A percentile compares a stretch with the other conserved stretches of the same genome.
Evolutionary conservation across 2,329 filamentous ascomycete genomes (phyloP).

Genomic region (Colletotrichum phormii): DNA sequence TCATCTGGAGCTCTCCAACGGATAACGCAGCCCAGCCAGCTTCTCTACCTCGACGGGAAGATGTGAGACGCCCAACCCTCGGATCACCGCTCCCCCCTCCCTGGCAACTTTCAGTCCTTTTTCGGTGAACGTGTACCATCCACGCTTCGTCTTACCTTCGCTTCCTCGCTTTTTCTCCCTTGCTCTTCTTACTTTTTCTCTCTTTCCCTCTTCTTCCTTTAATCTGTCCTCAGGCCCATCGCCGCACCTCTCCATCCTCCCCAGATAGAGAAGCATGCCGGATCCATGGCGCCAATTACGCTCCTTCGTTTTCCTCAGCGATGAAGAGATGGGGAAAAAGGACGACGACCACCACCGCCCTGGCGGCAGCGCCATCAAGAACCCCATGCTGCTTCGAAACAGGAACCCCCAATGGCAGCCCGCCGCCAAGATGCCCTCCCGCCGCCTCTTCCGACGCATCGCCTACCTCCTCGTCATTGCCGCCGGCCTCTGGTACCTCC

Average conservation of each 20-base stretch:
- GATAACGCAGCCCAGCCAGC: slow-evolving; percentile 1
- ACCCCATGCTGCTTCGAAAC: slow-evolving; percentile 40
- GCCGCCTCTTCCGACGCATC: slow-evolving; percentile 67
- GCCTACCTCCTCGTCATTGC: slow-evolving; percentile 60
- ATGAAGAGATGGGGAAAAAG: slow-evolving; percentile 70
- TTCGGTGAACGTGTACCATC: slow-evolving; percentile 6
- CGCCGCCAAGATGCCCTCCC: slow-evolving; percentile 55
- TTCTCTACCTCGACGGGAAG: slow-evolving; percentile 22
- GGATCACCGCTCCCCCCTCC: slow-evolving; percentile 16
- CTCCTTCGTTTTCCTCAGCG: slow-evolving; percentile 58
- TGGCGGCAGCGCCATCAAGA: slow-evolving; percentile 13
- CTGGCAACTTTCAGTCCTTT: slow-evolving; percentile 27
- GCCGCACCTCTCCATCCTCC: neutral
- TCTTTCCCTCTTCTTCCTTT: slow-evolving; percentile 5
- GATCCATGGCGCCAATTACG: slow-evolving; percentile 45
- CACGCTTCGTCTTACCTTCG: neutral
- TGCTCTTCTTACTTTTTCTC: slow-evolving; percentile 6
- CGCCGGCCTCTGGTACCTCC: slow-evolving; percentile 70
- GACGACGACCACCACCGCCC: slow-evolving; percentile 64
- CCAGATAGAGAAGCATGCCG: slow-evolving; percentile 48
- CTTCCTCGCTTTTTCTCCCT: neutral
- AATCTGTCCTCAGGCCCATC: slow-evolving; percentile 8
- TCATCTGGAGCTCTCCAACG: slow-evolving; percentile 3
- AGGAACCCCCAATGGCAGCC: slow-evolving; percentile 53
- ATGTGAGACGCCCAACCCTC: slow-evolving; percentile 32